Evolutionary conservation across 148 eudicot genomes (phyloP), one percentile per base, ranked within the genome.

Genomic region (Vaccinium myrtillus): DNA sequence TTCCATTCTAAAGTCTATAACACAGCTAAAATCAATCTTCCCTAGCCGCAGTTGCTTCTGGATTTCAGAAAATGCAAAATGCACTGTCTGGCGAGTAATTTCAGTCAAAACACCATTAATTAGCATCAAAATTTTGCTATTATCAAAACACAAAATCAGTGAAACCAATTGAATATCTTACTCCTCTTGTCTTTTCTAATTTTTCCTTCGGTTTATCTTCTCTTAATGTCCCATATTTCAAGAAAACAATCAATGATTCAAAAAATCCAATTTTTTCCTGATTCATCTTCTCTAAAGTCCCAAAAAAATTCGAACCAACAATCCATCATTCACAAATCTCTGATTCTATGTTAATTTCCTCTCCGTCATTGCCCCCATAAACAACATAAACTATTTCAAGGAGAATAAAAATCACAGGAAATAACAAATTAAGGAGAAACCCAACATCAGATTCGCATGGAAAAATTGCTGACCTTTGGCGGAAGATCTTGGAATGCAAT

Each of bases 401-500:
- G 32, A 39, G 30, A 76, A 76, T 4, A 48, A 48, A 48, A 46
- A 48, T 21, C 5, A 48, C 79, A 76, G 14, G 54, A 48, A 48
- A 76, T 9, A 76, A 76, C 10, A 1, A 48, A 43, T 39, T 43
- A 39, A 43, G 36, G n/a, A 46, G 49, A 39, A 70, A 32, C 8
- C 51, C 50, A 53, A 71, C 61, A 8, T 50, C 78, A 50, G 79
- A 82, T 82, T 53, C 13, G 69, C 39, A 21, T 8, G 75, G 19
- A 14, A 55, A 4, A 73, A 82, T 19, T 16, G 12, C 84, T 73
- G 32, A 82, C 84, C 84, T 71, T 71, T 39, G 53, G 32, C 36
- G 5, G 84, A 39, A 82, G 84, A 82, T 82, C 84, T 54, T 82
- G 67, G 69, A 54, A 82, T 73, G 36, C 67, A 55, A 73, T 82